These are phyloP conservation scores for Eimeria sp. DNA, from an alignment of 169 alveolate genomes.

Conservation along the genomic window DNA sequence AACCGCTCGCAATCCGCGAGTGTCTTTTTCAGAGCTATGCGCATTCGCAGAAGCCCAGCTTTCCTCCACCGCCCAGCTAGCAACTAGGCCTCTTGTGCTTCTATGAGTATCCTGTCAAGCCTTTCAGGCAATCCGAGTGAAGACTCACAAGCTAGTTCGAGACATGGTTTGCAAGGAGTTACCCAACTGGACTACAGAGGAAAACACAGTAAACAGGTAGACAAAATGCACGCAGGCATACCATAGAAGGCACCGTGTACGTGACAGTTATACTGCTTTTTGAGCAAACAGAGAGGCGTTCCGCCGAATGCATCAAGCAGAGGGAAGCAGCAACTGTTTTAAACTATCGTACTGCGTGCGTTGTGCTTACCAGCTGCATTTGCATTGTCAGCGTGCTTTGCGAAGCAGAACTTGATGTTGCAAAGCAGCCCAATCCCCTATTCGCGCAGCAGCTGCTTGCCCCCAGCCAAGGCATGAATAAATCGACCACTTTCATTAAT, in stretches of 20 bases:
- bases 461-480: background rate
- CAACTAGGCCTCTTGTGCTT: background rate
- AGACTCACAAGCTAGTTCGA: background rate
- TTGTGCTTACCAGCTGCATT: background rate
- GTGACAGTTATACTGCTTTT: background rate
- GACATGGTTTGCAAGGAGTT: background rate
- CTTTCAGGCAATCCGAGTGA: background rate
- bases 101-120: background rate
- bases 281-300: background rate
- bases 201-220: background rate
- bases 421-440: background rate
- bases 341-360: background rate
- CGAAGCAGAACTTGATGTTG: background rate
- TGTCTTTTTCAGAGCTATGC: too few relatives aligned
- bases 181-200: background rate
- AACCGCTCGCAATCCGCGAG: background rate
- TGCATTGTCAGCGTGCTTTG: too few relatives aligned
- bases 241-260: background rate
- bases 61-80: background rate
- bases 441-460: background rate
- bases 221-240: background rate
- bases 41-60: background rate
- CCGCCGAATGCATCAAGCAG: background rate
- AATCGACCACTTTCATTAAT: background rate
- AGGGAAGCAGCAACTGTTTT: background rate